Base-by-base conservation (phyloP, 768 basidiomycete species). In the Fistulinella prunicolor region DNA sequence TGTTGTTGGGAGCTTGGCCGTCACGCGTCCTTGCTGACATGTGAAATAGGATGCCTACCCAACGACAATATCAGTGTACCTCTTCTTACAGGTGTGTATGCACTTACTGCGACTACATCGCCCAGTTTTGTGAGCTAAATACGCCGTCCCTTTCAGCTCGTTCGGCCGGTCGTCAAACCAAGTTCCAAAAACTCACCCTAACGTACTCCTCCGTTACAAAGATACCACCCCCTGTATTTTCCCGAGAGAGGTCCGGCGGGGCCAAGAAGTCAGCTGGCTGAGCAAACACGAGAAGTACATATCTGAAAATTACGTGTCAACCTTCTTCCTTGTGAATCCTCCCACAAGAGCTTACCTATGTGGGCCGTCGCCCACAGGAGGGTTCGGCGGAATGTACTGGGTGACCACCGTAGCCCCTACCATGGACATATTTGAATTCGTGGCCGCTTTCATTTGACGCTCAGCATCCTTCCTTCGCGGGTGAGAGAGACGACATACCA, bases 381-480 rank as follows among this genome's bases (percentile, higher is more conserved):
- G 89, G 45, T 76, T 78, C 44, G 89, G 89, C 14, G 86, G 85
- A 42, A 81, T 81, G 59, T 89, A 91, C 34, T 70, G 66, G 9
- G 85, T 88, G 55, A 88, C 76, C 29, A 62, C 67, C 20, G 70
- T 72, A 5, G 71, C 78, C n/a, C 71, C 66, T 5, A 67, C 51
- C 54, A 72, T 75, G 40, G 71, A 70, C 24, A 84, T 63, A 7
- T 54, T 62, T n/a, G 62, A 60, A 38, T 65, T 74, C 71, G 10
- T 28, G 16, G 47, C 17, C 30, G 42, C 45, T 46, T 43, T 3
- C 22, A 23, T 6, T 19, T 7, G 16, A 12, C 23, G 24, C 35
- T 49, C 20, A 46, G 13, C 28, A 36, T 29, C 24, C 30, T 3
- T 36, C 35, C 16, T 37, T 14, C 14, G 35, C 16, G 7, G 20